Evolutionary conservation across 257 asterid species (phyloP).

Genomic region (Scutellaria barbata): DNA sequence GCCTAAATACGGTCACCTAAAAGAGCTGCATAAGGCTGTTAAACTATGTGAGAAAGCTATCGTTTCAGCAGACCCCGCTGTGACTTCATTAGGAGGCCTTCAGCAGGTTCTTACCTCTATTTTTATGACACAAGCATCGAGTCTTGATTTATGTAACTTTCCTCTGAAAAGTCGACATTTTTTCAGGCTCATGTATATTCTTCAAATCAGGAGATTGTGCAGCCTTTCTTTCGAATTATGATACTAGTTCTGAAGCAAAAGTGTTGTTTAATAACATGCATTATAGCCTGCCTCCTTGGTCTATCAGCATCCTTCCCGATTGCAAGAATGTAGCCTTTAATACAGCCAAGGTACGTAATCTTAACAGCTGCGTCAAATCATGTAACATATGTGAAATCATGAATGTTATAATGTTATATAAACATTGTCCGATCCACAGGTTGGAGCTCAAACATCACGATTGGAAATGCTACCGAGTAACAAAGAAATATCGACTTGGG

Average conservation of each 20-base stretch:
- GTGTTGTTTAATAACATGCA: constrained; percentile 91
- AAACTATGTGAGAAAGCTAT: constrained; percentile 78
- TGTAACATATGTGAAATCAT: neutral
- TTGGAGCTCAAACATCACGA: constrained; percentile 82
- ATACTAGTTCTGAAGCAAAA: constrained; percentile 53
- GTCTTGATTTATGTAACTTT: neutral
- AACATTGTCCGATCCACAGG: constrained; percentile 48
- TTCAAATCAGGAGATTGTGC: constrained; percentile 81
- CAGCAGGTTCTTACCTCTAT: constrained; percentile 69
- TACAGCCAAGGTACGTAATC: constrained; percentile 81
- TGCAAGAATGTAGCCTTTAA: constrained; percentile 89
- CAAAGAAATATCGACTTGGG: constrained; percentile 76
- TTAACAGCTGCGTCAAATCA: neutral
- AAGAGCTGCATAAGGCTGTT: constrained; percentile 87
- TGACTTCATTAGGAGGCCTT: constrained; percentile 81
- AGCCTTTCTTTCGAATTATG: constrained; percentile 84
- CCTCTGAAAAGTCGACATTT: constrained; percentile 16
- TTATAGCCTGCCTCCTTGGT: constrained; percentile 91
- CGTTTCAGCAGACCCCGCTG: constrained; percentile 79
- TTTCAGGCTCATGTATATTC: constrained; percentile 82
- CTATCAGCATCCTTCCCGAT: constrained; percentile 94
- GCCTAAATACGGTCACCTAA: constrained; percentile 91
- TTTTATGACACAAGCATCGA: neutral
- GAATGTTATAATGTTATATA: neutral
- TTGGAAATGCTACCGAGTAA: constrained; percentile 73